These are phyloP conservation scores for Lipomyces starkeyi DNA, from an alignment of 805 yeast genomes.

Conservation along the genomic window DNA sequence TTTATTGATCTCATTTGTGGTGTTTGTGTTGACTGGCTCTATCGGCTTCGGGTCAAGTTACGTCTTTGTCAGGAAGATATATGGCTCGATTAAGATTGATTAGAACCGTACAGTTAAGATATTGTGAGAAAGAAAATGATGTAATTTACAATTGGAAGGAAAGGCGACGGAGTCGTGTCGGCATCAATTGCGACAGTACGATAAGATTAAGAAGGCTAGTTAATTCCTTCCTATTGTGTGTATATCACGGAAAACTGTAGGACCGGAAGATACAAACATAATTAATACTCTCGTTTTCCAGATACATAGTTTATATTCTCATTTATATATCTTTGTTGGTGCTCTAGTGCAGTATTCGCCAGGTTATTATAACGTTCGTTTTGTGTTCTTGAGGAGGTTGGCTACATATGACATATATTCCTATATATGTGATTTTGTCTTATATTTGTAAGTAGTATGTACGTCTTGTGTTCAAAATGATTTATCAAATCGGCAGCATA, in stretches of 20 bases:
- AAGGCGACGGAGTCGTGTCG: not conserved
- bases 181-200: not conserved
- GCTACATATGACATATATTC: not conserved
- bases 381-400: not conserved
- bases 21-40: conserved; percentile 85
- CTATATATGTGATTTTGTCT: not conserved
- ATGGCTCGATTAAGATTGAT: conserved; percentile 85
- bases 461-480: not conserved
- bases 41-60: conserved; percentile 80
- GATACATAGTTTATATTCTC: not conserved
- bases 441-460: not conserved
- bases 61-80: conserved; percentile 77
- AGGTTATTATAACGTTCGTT: not conserved
- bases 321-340: not conserved
- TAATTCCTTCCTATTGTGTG: not conserved
- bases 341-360: not conserved
- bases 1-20: conserved; percentile 65
- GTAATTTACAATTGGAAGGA: not conserved
- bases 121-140: not conserved
- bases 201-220: not conserved
- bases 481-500: not conserved
- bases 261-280: not conserved
- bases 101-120: conserved; percentile 41
- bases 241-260: not conserved
- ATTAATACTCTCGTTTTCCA: not conserved